These are phyloP conservation scores for Sistotremastrum suecicum DNA, from an alignment of 768 basidiomycete genomes.

Conservation along the genomic window DNA sequence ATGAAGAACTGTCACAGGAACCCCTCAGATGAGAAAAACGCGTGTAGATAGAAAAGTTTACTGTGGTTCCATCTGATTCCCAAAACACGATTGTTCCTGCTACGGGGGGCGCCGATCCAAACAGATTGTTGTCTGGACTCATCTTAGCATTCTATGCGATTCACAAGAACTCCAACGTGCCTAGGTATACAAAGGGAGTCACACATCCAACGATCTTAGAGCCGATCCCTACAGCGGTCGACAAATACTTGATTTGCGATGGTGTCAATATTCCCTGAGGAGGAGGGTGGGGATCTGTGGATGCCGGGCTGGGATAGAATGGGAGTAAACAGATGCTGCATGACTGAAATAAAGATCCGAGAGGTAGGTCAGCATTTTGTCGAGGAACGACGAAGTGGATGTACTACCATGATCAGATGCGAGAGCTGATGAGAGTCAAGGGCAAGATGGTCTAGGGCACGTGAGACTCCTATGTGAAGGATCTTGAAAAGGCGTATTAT, in stretches of 20 bases:
- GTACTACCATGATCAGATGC: no score
- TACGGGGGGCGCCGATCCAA: neutral
- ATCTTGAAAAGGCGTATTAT: no score
- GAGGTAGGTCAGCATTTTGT: no score
- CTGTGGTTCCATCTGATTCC: constrained; percentile 7
- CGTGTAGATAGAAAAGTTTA: neutral
- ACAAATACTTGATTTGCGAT: constrained; percentile 10
- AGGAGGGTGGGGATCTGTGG: constrained; percentile 5
- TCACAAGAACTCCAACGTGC: neutral
- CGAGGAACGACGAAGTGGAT: no score
- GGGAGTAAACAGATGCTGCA: constrained; percentile 16
- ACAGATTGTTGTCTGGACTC: neutral
- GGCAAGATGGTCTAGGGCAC: no score
- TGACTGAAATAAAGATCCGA: constrained; percentile 1
- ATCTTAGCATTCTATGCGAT: neutral
- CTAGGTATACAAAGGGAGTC: neutral
- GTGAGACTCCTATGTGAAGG: no score
- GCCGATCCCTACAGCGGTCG: constrained; percentile 6
- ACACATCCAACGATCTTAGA: neutral
- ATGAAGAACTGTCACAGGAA: constrained; percentile 6
- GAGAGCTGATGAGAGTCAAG: no score
- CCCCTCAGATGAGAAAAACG: neutral
- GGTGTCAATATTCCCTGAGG: constrained; percentile 9
- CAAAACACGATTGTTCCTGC: constrained; percentile 5
- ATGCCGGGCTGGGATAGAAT: constrained; percentile 9